These are phyloP conservation scores for Dioscorea cayenensis DNA, from an alignment of 116 monocot species.

Conservation along the genomic window DNA sequence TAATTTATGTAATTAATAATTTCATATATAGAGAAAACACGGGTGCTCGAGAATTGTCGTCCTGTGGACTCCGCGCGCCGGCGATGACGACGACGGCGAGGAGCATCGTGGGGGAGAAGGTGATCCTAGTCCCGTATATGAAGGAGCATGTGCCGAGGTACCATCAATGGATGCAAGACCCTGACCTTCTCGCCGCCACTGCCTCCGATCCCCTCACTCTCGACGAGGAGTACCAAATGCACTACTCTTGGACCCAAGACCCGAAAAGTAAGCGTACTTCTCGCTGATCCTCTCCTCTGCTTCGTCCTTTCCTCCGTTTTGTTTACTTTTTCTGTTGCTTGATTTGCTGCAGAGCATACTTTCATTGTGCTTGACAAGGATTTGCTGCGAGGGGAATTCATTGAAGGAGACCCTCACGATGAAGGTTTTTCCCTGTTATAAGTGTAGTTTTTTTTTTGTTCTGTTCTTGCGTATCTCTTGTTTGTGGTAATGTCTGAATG, in stretches of 20 bases:
- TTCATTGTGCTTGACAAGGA: constrained; percentile 90
- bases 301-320: constrained; percentile 4
- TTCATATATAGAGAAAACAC: too few relatives aligned
- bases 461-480: background rate
- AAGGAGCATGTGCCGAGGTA: constrained; percentile 82
- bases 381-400: constrained; percentile 39
- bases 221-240: constrained; percentile 88
- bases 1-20: too few relatives aligned
- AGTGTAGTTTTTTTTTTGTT: background rate
- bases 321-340: background rate
- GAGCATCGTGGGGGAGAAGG: constrained; percentile 66
- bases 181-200: constrained; percentile 70
- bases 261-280: constrained; percentile 30
- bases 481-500: background rate
- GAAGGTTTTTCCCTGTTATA: constrained; percentile 31
- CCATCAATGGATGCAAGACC: constrained; percentile 93
- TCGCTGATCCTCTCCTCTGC: background rate
- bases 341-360: constrained; percentile 66
- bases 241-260: constrained; percentile 74
- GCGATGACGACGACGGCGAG: background rate
- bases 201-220: constrained; percentile 84
- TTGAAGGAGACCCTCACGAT: constrained; percentile 52
- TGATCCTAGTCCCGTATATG: constrained; percentile 85
- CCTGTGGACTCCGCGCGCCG: background rate
- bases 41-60: too few relatives aligned